These are phyloP conservation scores for Umbelopsis sp. DNA, from an alignment of 192 early-diverging fungal species.

Conservation along the genomic window DNA sequence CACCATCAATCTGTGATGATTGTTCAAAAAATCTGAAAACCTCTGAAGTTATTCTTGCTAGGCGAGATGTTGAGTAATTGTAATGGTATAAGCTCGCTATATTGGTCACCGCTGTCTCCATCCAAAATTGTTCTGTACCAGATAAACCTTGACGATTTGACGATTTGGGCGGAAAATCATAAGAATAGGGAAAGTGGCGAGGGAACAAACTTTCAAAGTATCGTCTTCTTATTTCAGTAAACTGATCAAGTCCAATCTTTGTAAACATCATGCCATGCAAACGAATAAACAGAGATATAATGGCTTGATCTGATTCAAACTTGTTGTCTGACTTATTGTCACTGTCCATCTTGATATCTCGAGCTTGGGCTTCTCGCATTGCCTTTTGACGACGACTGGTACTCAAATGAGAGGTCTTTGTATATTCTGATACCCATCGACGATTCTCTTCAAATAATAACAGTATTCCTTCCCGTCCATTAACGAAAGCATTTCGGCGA, in stretches of 20 bases:
- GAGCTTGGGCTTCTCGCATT: not conserved
- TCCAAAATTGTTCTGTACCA: slow-evolving; percentile 48
- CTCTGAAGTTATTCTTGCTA: slow-evolving; percentile 11
- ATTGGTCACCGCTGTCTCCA: slow-evolving; percentile 49
- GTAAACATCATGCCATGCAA: slow-evolving; percentile 64
- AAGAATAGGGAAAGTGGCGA: not conserved
- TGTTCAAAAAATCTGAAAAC: not conserved
- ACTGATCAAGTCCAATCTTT: slow-evolving; percentile 58
- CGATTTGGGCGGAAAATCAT: not conserved
- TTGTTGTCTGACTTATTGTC: not conserved
- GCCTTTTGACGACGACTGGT: slow-evolving; percentile 3
- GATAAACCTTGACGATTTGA: not conserved
- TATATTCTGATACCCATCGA: slow-evolving; percentile 31
- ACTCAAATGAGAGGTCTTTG: not conserved
- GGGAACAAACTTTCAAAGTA: slow-evolving; percentile 29
- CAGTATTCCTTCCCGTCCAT: slow-evolving; percentile 53
- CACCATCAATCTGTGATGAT: not conserved
- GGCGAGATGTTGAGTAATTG: slow-evolving; percentile 36
- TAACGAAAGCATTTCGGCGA: slow-evolving; percentile 49
- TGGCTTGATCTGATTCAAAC: slow-evolving; percentile 2
- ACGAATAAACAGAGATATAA: slow-evolving; percentile 38
- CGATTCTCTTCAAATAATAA: slow-evolving; percentile 53
- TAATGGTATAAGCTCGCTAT: slow-evolving; percentile 54
- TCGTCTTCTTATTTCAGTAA: slow-evolving; percentile 37
- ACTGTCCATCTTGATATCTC: slow-evolving; percentile 17